Percentiles rank a stretch among this genome's conserved stretches.
Conservation (phyloP, 2,329 filamentous ascomycete genomes). For the Pyrenophora seminiperda region DNA sequence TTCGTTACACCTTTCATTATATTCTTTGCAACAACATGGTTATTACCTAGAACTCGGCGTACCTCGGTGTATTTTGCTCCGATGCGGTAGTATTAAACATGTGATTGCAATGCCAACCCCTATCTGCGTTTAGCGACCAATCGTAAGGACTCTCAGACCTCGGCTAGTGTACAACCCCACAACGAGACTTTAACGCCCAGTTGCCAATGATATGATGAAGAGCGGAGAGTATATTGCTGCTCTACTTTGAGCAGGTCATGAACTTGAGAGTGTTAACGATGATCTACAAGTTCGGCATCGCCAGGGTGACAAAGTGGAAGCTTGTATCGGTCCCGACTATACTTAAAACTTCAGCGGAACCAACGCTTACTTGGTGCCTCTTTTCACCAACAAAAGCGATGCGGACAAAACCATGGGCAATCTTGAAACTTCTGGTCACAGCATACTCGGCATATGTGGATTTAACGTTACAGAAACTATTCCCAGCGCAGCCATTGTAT, state of each 20-base stretch:
- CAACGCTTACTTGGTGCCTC: constrained; percentile 63
- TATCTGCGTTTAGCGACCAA: constrained; percentile 7
- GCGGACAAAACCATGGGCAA: constrained; percentile 58
- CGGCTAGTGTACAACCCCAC: constrained; percentile 17
- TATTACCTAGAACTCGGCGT: not conserved
- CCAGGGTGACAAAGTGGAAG: constrained; percentile 42
- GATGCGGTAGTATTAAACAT: not conserved
- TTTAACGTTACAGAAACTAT: constrained; percentile 63
- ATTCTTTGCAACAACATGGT: not conserved
- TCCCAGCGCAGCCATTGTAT: constrained; percentile 53
- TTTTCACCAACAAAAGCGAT: constrained; percentile 59
- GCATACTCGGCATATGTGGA: constrained; percentile 66
- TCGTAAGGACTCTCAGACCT: constrained; percentile 3
- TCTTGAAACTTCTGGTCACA: constrained; percentile 58
- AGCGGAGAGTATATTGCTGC: constrained; percentile 13
- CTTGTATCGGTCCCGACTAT: not conserved
- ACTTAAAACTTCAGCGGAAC: constrained; percentile 57
- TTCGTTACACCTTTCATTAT: not conserved
- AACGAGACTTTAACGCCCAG: constrained; percentile 4
- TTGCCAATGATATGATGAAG: constrained; percentile 11
- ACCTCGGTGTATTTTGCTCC: constrained; percentile 4
- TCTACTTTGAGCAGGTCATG: not conserved
- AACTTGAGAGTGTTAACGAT: not conserved
- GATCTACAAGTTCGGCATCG: constrained; percentile 39
- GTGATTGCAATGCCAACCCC: constrained; percentile 4